These are phyloP conservation scores for Escallonia rubra DNA, from an alignment of 129 eudicot species.

Conservation along the genomic window DNA sequence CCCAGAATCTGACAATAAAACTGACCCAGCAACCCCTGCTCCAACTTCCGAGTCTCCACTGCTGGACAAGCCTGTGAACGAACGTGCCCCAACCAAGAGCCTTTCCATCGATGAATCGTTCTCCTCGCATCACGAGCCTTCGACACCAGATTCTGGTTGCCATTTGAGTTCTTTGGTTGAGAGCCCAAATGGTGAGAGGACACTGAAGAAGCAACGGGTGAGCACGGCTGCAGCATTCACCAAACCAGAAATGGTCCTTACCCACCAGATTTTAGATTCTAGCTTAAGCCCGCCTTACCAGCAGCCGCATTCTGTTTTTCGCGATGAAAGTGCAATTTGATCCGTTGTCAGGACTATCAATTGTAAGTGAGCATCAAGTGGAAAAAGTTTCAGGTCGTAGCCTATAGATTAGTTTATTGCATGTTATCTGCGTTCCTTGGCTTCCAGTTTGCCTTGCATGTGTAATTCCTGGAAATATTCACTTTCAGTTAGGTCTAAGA, in stretches of 20 bases:
- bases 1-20: slow-evolving; percentile 33
- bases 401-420: background rate
- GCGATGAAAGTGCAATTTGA: slow-evolving; percentile 36
- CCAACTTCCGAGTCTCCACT: slow-evolving; percentile 37
- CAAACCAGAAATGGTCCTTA: slow-evolving; percentile 22
- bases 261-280: slow-evolving; percentile 50
- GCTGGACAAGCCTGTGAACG: slow-evolving; percentile 22
- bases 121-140: slow-evolving; percentile 52
- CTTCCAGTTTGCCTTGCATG: no score
- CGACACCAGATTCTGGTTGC: slow-evolving; percentile 59
- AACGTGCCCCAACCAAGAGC: slow-evolving; percentile 23
- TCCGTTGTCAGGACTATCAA: slow-evolving; percentile 27
- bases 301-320: slow-evolving; percentile 28
- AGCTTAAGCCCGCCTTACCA: slow-evolving; percentile 45
- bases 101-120: slow-evolving; percentile 40
- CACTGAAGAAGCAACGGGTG: slow-evolving; percentile 45
- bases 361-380: slow-evolving; percentile 31
- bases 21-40: slow-evolving; percentile 49
- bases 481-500: no score
- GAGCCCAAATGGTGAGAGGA: slow-evolving; percentile 26
- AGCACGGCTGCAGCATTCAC: slow-evolving; percentile 17
- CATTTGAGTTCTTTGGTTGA: slow-evolving; percentile 23
- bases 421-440: background rate
- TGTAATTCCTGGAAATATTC: no score
- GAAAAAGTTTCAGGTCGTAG: slow-evolving; percentile 19